Percentiles rank a stretch among this genome's conserved stretches.
These are phyloP conservation scores for Boechera stricta DNA, from an alignment of 345 rosid genomes.

Conservation along the genomic window DNA sequence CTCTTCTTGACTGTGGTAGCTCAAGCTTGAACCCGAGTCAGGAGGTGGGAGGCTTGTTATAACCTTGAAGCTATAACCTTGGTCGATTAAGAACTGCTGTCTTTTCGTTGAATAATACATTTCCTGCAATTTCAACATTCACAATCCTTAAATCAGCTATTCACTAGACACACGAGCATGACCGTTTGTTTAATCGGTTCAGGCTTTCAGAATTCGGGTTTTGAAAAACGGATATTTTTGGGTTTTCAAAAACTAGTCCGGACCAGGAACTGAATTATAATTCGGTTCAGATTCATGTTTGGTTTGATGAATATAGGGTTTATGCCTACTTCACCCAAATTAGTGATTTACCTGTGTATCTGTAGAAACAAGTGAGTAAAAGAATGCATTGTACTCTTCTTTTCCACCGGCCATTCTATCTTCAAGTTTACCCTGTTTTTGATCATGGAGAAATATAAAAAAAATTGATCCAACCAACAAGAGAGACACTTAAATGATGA, in stretches of 20 bases:
- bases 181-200: neutral
- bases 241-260: neutral
- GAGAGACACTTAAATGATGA: neutral
- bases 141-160: neutral
- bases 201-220: neutral
- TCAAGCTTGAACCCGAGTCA: conserved; percentile 79
- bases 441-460: neutral
- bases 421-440: conserved; percentile 81
- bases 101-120: conserved; percentile 92
- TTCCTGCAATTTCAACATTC: conserved; percentile 49
- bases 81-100: conserved; percentile 94
- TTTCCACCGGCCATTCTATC: conserved; percentile 99
- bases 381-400: conserved; percentile 97
- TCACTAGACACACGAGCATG: neutral
- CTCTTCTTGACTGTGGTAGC: conserved; percentile 68
- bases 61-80: conserved; percentile 96
- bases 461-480: neutral
- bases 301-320: neutral
- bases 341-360: conserved; percentile 76
- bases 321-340: neutral
- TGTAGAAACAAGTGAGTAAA: conserved; percentile 94
- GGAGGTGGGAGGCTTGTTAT: conserved; percentile 92
- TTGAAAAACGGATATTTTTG: neutral
- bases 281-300: neutral
- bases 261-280: neutral